phyloP scores from a whole-genome alignment of 257 asterid genomes.

The Nicotiana otophora region DNA sequence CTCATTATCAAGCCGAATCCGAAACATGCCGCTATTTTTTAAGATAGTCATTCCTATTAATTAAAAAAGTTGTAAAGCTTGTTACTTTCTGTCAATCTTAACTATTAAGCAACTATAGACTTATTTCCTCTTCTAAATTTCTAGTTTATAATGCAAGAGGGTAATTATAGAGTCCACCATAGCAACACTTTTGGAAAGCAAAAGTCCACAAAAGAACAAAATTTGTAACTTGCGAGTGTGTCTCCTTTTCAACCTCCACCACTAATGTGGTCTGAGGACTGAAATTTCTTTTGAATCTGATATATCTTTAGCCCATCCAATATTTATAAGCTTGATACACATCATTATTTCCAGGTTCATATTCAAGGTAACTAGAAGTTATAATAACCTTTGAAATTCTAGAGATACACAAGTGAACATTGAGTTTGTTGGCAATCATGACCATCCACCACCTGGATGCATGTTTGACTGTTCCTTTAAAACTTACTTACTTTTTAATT shows the following conservation, averaged over 20 bases:
- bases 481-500: too few relatives aligned
- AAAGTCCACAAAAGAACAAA: slow-evolving; percentile 6
- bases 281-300: too few relatives aligned
- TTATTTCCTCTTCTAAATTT: too few relatives aligned
- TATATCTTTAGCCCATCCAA: too few relatives aligned
- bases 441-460: background rate
- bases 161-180: slow-evolving; percentile 1
- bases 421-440: slow-evolving; percentile 1
- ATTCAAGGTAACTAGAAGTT: background rate
- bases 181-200: slow-evolving; percentile 5
- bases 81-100: background rate
- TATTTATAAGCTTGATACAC: too few relatives aligned
- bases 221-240: background rate
- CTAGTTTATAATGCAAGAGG: background rate
- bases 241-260: too few relatives aligned
- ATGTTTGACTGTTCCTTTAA: background rate
- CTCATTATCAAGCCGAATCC: too few relatives aligned
- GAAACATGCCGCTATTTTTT: too few relatives aligned
- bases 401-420: background rate
- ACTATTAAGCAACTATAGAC: background rate
- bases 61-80: background rate
- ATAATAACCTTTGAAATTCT: background rate
- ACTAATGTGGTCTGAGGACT: too few relatives aligned
- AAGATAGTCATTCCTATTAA: too few relatives aligned
- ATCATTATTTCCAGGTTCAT: background rate